Conservation (phyloP, 345 rosid genomes). For the Eucalyptus pumila region DNA sequence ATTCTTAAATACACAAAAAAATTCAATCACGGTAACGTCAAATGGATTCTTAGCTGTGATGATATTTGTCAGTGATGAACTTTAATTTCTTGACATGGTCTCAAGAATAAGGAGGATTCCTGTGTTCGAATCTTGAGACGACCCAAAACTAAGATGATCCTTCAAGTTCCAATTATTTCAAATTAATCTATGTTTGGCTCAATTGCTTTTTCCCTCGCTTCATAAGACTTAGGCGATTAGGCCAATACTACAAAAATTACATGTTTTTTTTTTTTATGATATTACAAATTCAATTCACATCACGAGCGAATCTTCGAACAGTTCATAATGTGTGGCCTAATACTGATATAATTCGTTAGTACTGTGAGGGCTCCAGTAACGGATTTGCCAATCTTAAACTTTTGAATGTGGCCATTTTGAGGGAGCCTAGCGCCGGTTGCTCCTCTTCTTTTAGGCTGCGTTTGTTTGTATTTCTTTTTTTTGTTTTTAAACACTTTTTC, state of each 20-base stretch:
- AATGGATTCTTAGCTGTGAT: neutral
- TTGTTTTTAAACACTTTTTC: no score
- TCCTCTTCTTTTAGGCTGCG: neutral
- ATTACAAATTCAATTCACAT: neutral
- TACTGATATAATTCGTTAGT: rapidly evolving
- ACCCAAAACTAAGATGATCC: neutral
- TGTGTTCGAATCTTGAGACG: neutral
- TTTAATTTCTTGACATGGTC: neutral
- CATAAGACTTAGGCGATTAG: neutral
- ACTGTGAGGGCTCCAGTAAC: rapidly evolving
- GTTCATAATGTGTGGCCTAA: rapidly evolving
- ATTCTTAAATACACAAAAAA: neutral
- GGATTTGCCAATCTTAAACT: neutral
- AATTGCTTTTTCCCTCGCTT: neutral
- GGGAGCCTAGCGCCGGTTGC: neutral
- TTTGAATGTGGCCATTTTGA: neutral
- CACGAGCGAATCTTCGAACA: rapidly evolving
- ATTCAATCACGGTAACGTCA: neutral
- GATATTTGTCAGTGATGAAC: neutral
- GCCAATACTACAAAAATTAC: neutral
- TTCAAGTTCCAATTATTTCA: neutral
- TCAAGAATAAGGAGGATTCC: neutral
- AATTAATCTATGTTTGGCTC: neutral
- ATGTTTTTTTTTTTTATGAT: neutral
- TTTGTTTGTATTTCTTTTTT: no score